A percentile compares a stretch with the other conserved stretches of the same genome.
These are phyloP conservation scores for Fragaria iinumae DNA, from an alignment of 306 rosid species.

Conservation along the genomic window DNA sequence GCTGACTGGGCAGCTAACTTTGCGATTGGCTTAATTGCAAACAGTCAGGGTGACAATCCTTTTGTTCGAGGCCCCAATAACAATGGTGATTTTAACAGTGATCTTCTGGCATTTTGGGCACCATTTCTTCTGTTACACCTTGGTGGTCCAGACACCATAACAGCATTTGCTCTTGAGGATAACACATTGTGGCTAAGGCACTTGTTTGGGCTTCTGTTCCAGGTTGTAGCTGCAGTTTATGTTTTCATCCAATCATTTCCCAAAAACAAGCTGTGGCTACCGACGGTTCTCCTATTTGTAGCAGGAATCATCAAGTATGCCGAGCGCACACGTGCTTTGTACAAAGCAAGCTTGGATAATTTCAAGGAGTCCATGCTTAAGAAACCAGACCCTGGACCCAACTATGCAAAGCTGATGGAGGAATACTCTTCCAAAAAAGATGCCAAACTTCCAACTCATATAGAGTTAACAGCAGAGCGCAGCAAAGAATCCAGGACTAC, in stretches of 20 bases:
- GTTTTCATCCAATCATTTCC: conserved; percentile 47
- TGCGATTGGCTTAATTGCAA: conserved; percentile 39
- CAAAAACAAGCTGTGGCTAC: conserved; percentile 28
- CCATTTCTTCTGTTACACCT: conserved; percentile 51
- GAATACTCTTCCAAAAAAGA: conserved; percentile 18
- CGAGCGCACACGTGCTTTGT: conserved; percentile 43
- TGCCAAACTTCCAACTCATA: conserved; percentile 31
- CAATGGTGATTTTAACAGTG: not conserved
- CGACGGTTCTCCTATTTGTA: conserved; percentile 26
- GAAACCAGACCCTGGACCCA: conserved; percentile 38
- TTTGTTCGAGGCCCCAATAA: not conserved
- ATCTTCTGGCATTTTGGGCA: conserved; percentile 48
- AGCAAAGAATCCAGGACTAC: conserved; percentile 4
- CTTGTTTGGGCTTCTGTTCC: conserved; percentile 36
- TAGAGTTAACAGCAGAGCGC: conserved; percentile 25
- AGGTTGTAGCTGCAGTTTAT: conserved; percentile 27
- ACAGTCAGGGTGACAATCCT: conserved; percentile 1
- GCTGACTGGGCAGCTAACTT: conserved; percentile 46
- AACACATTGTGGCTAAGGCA: conserved; percentile 54
- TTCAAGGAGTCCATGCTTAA: conserved; percentile 32
- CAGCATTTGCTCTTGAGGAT: conserved; percentile 49
- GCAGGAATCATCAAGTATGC: conserved; percentile 47
- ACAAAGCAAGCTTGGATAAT: conserved; percentile 32
- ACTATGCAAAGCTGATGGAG: conserved; percentile 46
- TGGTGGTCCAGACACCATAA: conserved; percentile 58